A percentile compares a stretch with the other conserved stretches of the same genome.
Conservation (phyloP, 192 early-diverging fungal genomes). For the Geranomyces michiganensis region DNA sequence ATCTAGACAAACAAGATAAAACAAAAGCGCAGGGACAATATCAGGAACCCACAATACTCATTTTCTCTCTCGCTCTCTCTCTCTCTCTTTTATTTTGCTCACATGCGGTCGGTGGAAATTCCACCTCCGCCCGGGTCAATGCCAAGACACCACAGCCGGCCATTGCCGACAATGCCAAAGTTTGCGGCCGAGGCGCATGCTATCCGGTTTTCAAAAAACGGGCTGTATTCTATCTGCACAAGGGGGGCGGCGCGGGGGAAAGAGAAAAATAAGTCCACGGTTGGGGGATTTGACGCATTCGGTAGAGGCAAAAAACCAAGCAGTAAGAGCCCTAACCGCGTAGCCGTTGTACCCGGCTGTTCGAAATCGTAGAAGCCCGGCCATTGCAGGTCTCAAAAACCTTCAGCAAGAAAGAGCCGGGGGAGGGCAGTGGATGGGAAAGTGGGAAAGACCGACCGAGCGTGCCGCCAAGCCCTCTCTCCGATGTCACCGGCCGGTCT, state of each 20-base stretch:
- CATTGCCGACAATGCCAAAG: slow-evolving; percentile 97
- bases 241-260: too few species aligned
- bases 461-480: too few species aligned
- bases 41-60: too few species aligned
- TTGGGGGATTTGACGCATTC: too few species aligned
- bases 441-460: too few species aligned
- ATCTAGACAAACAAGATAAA: slow-evolving; percentile 45
- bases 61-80: neutral
- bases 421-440: neutral
- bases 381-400: too few species aligned
- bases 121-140: slow-evolving; percentile 42
- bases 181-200: slow-evolving; percentile 90
- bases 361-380: slow-evolving; percentile 51
- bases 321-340: slow-evolving; percentile 57
- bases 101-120: slow-evolving; percentile 64
- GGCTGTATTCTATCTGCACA: slow-evolving; percentile 82
- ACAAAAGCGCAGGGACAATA: neutral
- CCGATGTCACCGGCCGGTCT: too few species aligned
- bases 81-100: slow-evolving; percentile 36
- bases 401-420: too few species aligned
- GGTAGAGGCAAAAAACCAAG: too few species aligned
- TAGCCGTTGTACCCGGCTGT: slow-evolving; percentile 90
- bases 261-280: too few species aligned
- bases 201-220: slow-evolving; percentile 87
- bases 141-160: slow-evolving; percentile 77